Conservation (phyloP, 2,329 filamentous ascomycete genomes). For the Fusarium sp. region DNA sequence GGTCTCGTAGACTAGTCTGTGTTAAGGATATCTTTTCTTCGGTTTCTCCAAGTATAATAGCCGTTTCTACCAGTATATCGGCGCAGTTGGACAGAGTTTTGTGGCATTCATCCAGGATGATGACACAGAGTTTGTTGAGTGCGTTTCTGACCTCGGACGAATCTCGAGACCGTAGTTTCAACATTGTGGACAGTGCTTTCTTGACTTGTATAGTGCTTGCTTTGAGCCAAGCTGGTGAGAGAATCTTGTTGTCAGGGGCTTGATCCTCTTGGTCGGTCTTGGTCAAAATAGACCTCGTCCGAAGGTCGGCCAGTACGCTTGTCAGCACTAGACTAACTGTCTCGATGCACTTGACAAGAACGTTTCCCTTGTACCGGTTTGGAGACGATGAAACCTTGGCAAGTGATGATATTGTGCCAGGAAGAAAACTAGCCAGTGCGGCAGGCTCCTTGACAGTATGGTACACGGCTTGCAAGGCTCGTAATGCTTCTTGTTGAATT, state of each 20-base stretch:
- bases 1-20: conserved; percentile 64
- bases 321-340: conserved; percentile 65
- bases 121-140: conserved; percentile 75
- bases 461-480: conserved; percentile 70
- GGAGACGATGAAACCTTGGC: conserved; percentile 78
- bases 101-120: conserved; percentile 81
- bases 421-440: conserved; percentile 85
- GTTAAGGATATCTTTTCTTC: conserved; percentile 52
- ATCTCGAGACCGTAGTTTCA: conserved; percentile 77
- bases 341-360: conserved; percentile 70
- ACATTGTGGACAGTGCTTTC: conserved; percentile 78
- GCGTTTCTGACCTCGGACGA: conserved; percentile 73
- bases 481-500: conserved; percentile 76
- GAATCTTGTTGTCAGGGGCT: conserved; percentile 47
- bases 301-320: conserved; percentile 66
- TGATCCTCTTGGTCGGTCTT: conserved; percentile 43
- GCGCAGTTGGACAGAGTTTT: conserved; percentile 74
- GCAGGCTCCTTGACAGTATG: conserved; percentile 73
- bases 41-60: conserved; percentile 72
- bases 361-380: conserved; percentile 62
- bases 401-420: conserved; percentile 84
- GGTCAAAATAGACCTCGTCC: conserved; percentile 57
- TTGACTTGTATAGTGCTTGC: conserved; percentile 85
- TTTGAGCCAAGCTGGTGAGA: conserved; percentile 73
- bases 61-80: conserved; percentile 79